These are phyloP conservation scores for Pisolithus marmoratus DNA, from an alignment of 768 basidiomycete genomes.

Conservation along the genomic window DNA sequence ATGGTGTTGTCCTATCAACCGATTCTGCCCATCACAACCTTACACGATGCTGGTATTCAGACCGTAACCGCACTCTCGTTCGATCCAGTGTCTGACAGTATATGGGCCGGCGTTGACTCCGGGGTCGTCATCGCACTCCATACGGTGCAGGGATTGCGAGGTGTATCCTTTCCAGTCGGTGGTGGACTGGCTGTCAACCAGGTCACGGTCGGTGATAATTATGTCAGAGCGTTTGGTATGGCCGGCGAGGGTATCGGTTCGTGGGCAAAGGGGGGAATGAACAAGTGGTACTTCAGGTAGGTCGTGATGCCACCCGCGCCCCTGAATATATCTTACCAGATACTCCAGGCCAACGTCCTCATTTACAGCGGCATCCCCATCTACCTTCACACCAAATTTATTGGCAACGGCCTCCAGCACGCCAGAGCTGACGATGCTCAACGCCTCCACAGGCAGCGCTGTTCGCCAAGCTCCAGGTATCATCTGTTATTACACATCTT, in stretches of 20 bases:
- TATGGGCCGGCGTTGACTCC: constrained; percentile 77
- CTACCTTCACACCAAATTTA: constrained; percentile 44
- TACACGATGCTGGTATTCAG: constrained; percentile 23
- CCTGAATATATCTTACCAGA: constrained; percentile 18
- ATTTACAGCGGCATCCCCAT: constrained; percentile 40
- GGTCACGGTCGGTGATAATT: constrained; percentile 71
- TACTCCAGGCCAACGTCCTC: constrained; percentile 27
- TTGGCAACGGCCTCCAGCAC: constrained; percentile 55
- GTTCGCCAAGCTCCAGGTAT: constrained; percentile 50
- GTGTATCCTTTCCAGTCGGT: constrained; percentile 71
- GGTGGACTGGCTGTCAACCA: constrained; percentile 66
- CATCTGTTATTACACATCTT: constrained; percentile 61
- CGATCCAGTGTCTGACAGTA: constrained; percentile 84
- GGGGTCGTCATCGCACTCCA: constrained; percentile 71
- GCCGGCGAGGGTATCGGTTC: constrained; percentile 65
- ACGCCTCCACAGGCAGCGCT: constrained; percentile 63
- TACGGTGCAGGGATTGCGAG: constrained; percentile 54
- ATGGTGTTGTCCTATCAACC: constrained; percentile 18
- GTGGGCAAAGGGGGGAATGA: constrained; percentile 81
- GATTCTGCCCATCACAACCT: constrained; percentile 9
- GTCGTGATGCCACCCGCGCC: constrained; percentile 17
- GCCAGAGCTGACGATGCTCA: constrained; percentile 65
- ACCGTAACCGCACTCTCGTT: constrained; percentile 76
- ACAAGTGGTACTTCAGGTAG: constrained; percentile 76
- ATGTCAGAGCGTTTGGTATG: constrained; percentile 60